These are phyloP conservation scores for Penicillium antarcticum DNA, from an alignment of 495 filamentous ascomycete genomes.

Conservation along the genomic window DNA sequence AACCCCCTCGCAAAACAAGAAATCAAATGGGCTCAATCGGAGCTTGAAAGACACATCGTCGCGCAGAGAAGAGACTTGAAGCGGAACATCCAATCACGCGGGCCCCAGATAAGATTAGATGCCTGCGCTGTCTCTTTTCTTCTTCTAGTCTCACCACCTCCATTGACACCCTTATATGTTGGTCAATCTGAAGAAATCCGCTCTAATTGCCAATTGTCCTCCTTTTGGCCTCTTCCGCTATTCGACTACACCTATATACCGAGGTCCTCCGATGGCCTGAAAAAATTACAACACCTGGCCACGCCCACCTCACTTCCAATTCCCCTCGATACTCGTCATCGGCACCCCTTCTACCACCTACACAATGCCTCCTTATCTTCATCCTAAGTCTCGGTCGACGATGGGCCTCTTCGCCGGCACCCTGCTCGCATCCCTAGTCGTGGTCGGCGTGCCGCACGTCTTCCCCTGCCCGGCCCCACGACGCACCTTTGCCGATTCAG, in stretches of 20 bases:
- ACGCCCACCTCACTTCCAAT: conserved; percentile 7
- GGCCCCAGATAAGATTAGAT: conserved; percentile 45
- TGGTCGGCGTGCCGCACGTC: conserved; percentile 88
- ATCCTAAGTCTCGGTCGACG: conserved; percentile 87
- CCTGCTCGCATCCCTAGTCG: conserved; percentile 83
- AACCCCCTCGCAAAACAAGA: conserved; percentile 5
- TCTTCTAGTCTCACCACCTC: background rate
- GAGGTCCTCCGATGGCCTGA: conserved; percentile 22
- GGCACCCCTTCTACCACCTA: background rate
- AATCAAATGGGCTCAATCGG: conserved; percentile 10
- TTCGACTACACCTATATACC: background rate
- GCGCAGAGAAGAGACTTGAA: conserved; percentile 11
- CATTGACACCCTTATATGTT: background rate
- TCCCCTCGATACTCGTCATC: conserved; percentile 1
- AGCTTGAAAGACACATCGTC: conserved; percentile 19
- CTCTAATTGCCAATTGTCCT: conserved; percentile 12
- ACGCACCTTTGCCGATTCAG: conserved; percentile 67
- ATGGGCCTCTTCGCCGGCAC: conserved; percentile 92
- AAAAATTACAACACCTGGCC: conserved; percentile 15
- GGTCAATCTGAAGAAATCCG: background rate
- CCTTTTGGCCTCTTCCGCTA: background rate
- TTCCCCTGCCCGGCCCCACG: conserved; percentile 89
- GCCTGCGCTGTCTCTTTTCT: conserved; percentile 13
- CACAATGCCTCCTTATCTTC: conserved; percentile 84
- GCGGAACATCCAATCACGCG: conserved; percentile 29